Conservation (phyloP, 768 basidiomycete species). For the Termitomyces bulborhizus region DNA sequence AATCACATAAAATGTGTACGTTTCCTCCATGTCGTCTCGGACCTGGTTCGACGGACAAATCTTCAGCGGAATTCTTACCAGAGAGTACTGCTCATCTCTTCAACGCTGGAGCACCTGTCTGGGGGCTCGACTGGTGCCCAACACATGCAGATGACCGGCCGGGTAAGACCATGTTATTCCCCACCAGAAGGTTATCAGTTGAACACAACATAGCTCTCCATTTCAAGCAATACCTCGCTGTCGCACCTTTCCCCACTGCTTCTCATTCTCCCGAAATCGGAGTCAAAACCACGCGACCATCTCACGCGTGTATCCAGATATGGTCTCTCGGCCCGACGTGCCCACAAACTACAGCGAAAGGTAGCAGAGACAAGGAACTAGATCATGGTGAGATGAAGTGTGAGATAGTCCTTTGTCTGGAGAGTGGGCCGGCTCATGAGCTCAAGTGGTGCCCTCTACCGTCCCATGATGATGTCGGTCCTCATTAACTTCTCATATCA, state of each 20-base stretch:
- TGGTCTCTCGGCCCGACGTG: constrained; percentile 51
- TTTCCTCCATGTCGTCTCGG: not conserved
- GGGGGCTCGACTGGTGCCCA: constrained; percentile 94
- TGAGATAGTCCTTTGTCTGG: constrained; percentile 80
- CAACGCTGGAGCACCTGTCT: constrained; percentile 85
- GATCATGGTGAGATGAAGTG: constrained; percentile 55
- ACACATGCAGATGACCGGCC: constrained; percentile 45
- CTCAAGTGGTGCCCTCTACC: constrained; percentile 94
- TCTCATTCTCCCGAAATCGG: constrained; percentile 65
- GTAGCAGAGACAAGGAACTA: not conserved
- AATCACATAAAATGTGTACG: constrained; percentile 54
- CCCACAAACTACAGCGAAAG: not conserved
- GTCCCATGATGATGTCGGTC: constrained; percentile 51
- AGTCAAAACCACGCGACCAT: constrained; percentile 46
- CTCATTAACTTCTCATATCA: not conserved
- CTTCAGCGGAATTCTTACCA: constrained; percentile 52
- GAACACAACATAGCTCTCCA: constrained; percentile 40
- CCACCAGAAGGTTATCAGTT: not conserved
- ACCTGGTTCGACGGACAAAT: not conserved
- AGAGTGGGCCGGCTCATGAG: constrained; percentile 74
- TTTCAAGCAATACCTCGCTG: constrained; percentile 77
- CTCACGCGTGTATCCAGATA: constrained; percentile 73
- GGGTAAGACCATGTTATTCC: constrained; percentile 30
- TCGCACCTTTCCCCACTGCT: constrained; percentile 65
- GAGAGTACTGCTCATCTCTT: constrained; percentile 65